Evolutionary conservation across 768 basidiomycete species (phyloP), one percentile per base, ranked within the genome.

Genomic region (Pisolithus sp.): DNA sequence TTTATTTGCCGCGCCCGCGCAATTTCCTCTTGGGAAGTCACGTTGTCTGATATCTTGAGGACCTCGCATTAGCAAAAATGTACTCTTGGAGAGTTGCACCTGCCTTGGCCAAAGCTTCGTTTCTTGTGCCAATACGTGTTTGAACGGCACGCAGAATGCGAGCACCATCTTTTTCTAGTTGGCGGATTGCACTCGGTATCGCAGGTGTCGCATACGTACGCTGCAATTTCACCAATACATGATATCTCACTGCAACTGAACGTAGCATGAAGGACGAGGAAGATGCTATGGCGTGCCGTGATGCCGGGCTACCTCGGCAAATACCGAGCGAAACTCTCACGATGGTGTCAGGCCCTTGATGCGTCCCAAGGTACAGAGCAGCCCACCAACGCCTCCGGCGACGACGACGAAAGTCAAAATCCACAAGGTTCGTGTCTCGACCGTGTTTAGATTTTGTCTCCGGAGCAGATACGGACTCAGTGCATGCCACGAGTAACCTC

Each of bases 1-100:
- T 85, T 86, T 41, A 86, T 65, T 23, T 79, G 74, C 55, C 82
- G 83, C 1, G 85, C 75, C 9, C 74, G 69, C 9, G 70, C 65
- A 49, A 89, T 79, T 56, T 85, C 82, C 41, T 79, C 79, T 7
- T 73, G 69, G 15, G 76, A 74, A 4, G 79, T 75, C 66, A 78
- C 71, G 47, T 75, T 70, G 9, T 78, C 76, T 4, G 81, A 76
- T 21, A 83, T 65, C 82, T 84, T 39, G 1, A 1, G 26, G 62
- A 2, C 51, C 13, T 42, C 26, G 26, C 8, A 8, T 36, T 20
- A 5, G 1, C 31, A 41, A 34, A 17, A 9, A 23, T 2, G 6
- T 5, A 26, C 5, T 10, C 18, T 18, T 6, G 5, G 41, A 31
- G 20, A 17, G 24, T 9, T 23, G 18, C 21, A 62, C 68, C 43